These are phyloP conservation scores for Canariomyces notabilis DNA, from an alignment of 2,329 filamentous ascomycete species.

Conservation along the genomic window DNA sequence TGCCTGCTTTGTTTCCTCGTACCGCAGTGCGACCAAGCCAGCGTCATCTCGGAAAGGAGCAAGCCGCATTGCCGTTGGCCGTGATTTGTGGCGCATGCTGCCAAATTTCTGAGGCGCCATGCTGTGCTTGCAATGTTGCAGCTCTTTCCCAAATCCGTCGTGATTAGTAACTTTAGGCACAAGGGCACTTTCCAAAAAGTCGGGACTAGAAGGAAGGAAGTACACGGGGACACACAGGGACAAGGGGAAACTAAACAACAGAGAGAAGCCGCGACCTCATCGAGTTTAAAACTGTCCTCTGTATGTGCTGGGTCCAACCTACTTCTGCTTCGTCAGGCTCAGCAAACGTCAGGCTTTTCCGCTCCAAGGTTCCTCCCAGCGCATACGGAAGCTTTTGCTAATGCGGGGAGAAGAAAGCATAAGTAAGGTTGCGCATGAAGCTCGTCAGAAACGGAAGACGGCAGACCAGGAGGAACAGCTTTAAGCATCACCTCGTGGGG, in stretches of 20 bases:
- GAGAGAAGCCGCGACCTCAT: too few relatives aligned
- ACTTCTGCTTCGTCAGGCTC: not conserved
- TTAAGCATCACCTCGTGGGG: not conserved
- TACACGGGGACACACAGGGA: too few relatives aligned
- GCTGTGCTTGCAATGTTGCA: conserved; percentile 17
- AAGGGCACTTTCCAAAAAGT: too few relatives aligned
- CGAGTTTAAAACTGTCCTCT: too few relatives aligned
- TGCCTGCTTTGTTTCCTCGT: conserved; percentile 56
- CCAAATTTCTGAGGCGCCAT: conserved; percentile 39
- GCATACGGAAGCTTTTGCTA: conserved; percentile 4
- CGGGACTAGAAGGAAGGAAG: too few relatives aligned
- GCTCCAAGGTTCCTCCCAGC: conserved; percentile 8
- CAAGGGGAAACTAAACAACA: not conserved
- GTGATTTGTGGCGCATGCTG: conserved; percentile 40
- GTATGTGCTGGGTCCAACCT: not conserved
- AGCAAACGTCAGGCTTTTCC: conserved; percentile 10
- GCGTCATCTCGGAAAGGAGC: conserved; percentile 44
- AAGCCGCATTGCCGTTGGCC: conserved; percentile 32
- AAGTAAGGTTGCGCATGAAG: not conserved
- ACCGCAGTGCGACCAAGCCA: conserved; percentile 50
- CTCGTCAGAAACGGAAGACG: not conserved
- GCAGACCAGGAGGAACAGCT: not conserved
- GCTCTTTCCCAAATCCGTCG: conserved; percentile 12
- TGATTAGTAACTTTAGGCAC: too few relatives aligned
- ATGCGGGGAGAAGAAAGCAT: conserved; percentile 1